Evolutionary conservation across 805 yeast species (phyloP).

Genomic region (Saccharomycopsis malanga): DNA sequence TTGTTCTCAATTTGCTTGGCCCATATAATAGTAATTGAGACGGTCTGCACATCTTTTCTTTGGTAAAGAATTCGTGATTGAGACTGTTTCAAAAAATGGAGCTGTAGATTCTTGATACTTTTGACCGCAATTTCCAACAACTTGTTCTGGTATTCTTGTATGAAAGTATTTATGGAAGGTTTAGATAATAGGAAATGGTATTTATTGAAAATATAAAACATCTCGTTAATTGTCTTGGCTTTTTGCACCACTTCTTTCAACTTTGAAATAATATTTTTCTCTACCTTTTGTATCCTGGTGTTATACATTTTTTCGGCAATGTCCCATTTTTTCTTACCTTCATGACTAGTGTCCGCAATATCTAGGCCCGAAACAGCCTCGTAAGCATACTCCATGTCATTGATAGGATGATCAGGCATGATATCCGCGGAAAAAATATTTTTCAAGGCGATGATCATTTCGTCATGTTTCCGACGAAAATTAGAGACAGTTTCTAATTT

Average conservation of each 20-base stretch:
- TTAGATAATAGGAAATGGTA: conserved; percentile 44
- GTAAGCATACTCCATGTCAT: conserved; percentile 37
- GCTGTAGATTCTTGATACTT: conserved; percentile 40
- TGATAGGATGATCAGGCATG: conserved; percentile 23
- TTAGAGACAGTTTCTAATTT: conserved; percentile 36
- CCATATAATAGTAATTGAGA: conserved; percentile 44
- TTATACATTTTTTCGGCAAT: conserved; percentile 36
- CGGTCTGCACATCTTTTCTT: conserved; percentile 41
- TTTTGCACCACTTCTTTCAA: conserved; percentile 34
- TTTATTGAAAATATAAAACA: conserved; percentile 44
- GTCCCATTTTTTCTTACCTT: conserved; percentile 37
- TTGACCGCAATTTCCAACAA: conserved; percentile 41
- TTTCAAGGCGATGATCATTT: conserved; percentile 35
- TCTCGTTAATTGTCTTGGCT: conserved; percentile 39
- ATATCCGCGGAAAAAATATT: conserved; percentile 21
- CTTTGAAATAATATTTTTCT: conserved; percentile 36
- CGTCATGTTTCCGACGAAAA: conserved; percentile 50
- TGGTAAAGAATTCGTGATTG: conserved; percentile 31
- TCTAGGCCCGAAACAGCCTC: conserved; percentile 33
- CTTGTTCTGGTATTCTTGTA: conserved; percentile 51
- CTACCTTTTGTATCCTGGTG: conserved; percentile 38
- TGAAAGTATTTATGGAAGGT: conserved; percentile 49
- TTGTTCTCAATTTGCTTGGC: conserved; percentile 43
- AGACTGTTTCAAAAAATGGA: conserved; percentile 31
- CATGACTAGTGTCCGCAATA: conserved; percentile 32